Base-by-base conservation (phyloP, 306 rosid species). In the Rosa chinensis region DNA sequence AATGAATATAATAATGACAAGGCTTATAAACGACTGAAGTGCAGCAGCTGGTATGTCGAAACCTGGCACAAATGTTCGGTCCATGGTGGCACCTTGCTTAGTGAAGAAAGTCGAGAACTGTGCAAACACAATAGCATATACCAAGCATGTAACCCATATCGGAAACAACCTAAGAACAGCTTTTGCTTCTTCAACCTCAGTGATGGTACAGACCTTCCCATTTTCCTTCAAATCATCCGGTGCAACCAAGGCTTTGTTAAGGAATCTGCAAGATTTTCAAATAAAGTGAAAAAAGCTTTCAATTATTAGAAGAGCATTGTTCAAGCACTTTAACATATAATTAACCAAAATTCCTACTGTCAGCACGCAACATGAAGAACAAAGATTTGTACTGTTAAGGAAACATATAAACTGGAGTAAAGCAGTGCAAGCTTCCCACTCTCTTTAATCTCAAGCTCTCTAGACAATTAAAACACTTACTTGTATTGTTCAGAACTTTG, bases 1-100 rank as follows among this genome's bases (percentile, higher is more conserved):
- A 55, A 82, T 44, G 44, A 86, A 75, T 13, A 88, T 12, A 61
- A 90, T 35, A 78, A 84, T 48, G 49, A 72, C 56, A 0, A 89
- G 8, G 8, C 80, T 40, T 18, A 58, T 77, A 52, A 86, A 53
- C 6, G 80, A 70, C 81, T 86, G 93, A 35, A 92, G 92, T 63
- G 96, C 76, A 82, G 97, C 96, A 2, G 93, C 78, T 0, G 97
- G 91, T 44, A 89, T 66, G 10, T 82, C 16, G 56, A 89, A 70
- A 42, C 90, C 89, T 0, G 86, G 72, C 32, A 74, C 48, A 49
- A 92, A 40, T 42, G 86, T 80, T 70, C 89, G 82, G 59, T 90
- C 89, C 92, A 88, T 82, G 13, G 89, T 86, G 10, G 82, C 85
- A 21, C 92, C 92, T 82, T 88, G 92, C 79, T 88, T 86, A 58